phyloP scores from a whole-genome alignment of 1,139 yeast genomes.

The Candida sanyaensis region DNA sequence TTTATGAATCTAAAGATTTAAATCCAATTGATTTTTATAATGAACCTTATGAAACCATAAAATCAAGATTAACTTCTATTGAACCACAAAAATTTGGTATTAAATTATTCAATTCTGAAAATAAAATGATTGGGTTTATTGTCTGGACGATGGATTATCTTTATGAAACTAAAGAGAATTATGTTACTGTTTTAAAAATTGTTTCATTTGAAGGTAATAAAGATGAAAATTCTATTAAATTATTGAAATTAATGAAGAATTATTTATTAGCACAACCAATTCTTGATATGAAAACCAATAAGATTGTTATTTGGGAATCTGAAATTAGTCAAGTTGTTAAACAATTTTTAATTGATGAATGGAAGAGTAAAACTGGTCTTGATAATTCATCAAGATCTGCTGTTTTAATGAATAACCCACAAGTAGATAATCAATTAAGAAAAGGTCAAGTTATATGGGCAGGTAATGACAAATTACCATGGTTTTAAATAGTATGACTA shows the following conservation, averaged over 20 bases:
- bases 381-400: conserved; percentile 44
- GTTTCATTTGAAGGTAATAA: conserved; percentile 25
- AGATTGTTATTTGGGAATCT: conserved; percentile 39
- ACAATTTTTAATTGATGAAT: conserved; percentile 17
- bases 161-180: conserved; percentile 17
- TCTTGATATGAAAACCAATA: conserved; percentile 14
- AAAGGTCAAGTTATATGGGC: conserved; percentile 42
- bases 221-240: conserved; percentile 18
- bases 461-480: conserved; percentile 45
- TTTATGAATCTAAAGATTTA: conserved; percentile 16
- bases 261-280: conserved; percentile 14
- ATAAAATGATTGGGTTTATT: conserved; percentile 28
- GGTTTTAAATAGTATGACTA: conserved; percentile 36
- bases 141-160: conserved; percentile 46
- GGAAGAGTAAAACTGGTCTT: conserved; percentile 20
- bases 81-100: conserved; percentile 37
- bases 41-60: conserved; percentile 27
- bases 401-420: conserved; percentile 24
- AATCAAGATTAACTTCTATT: conserved; percentile 20
- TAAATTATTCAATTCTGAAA: conserved; percentile 20
- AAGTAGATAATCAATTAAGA: conserved; percentile 25
- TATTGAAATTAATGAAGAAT: conserved; percentile 27
- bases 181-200: conserved; percentile 32
- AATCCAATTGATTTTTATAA: conserved; percentile 24
- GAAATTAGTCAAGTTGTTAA: conserved; percentile 23